These are phyloP conservation scores for Protomyces pachydermus DNA, from an alignment of 1,139 yeast species.

Conservation along the genomic window DNA sequence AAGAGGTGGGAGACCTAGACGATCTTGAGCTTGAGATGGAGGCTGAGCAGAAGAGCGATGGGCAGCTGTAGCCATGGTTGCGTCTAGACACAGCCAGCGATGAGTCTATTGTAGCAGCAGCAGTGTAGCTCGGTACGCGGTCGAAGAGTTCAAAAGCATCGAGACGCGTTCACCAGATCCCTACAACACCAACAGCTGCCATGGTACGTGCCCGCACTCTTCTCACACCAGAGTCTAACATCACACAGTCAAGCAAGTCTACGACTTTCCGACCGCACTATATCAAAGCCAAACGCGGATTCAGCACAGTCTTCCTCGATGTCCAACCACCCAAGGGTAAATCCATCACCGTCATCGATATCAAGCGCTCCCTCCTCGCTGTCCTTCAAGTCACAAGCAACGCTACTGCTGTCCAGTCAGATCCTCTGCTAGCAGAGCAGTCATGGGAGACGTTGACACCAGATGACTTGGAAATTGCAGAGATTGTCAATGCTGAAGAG, in stretches of 20 bases:
- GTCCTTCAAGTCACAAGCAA: not conserved
- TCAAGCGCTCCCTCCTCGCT: not conserved
- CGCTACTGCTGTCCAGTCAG: not conserved
- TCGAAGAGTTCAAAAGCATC: no score
- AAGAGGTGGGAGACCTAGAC: constrained; percentile 16
- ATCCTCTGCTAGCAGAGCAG: not conserved
- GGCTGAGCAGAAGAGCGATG: no score
- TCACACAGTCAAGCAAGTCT: not conserved
- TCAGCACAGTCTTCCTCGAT: not conserved
- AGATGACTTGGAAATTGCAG: not conserved
- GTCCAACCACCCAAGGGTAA: not conserved
- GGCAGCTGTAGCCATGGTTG: no score
- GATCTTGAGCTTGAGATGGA: not conserved
- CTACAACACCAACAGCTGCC: no score
- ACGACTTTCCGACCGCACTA: not conserved
- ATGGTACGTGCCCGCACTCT: no score
- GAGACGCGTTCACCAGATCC: no score
- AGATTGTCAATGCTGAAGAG: not conserved
- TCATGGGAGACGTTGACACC: not conserved
- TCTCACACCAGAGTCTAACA: not conserved
- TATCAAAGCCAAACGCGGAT: not conserved
- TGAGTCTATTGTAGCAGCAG: no score
- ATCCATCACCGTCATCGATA: not conserved
- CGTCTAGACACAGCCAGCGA: no score
- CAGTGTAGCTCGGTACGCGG: no score